phyloP scores from a whole-genome alignment of 768 basidiomycete species.

The Leccinum subgranulosum region DNA sequence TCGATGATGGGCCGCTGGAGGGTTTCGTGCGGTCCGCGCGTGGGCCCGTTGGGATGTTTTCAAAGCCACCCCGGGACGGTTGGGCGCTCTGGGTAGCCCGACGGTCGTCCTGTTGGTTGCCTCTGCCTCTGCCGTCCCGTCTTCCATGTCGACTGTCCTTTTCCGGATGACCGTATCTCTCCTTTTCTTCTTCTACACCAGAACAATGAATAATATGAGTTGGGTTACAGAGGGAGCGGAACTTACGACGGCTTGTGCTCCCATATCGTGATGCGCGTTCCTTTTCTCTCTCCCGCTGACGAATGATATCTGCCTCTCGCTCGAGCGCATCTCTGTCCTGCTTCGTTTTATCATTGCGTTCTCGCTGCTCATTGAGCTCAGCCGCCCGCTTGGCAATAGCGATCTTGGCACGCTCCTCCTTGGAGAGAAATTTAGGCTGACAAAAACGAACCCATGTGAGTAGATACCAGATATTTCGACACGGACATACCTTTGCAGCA shows the following conservation, averaged over 20 bases:
- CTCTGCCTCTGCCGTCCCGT: conserved; percentile 40
- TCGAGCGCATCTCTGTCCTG: conserved; percentile 72
- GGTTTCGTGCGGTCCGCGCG: conserved; percentile 66
- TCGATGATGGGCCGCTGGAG: conserved; percentile 29
- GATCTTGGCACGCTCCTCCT: conserved; percentile 84
- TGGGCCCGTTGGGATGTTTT: conserved; percentile 81
- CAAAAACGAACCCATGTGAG: conserved; percentile 4
- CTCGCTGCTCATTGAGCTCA: conserved; percentile 74
- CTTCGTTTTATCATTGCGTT: conserved; percentile 57
- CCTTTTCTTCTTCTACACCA: conserved; percentile 44
- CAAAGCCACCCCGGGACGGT: conserved; percentile 45
- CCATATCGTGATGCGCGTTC: conserved; percentile 40
- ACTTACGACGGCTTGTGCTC: conserved; percentile 31
- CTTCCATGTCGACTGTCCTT: conserved; percentile 43
- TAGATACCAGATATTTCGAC: neutral
- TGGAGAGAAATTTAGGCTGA: conserved; percentile 96
- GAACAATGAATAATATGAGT: conserved; percentile 5
- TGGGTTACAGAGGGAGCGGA: neutral
- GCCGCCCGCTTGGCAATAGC: conserved; percentile 85
- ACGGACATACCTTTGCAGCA: conserved; percentile 70
- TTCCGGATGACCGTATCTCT: conserved; percentile 49
- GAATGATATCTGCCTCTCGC: conserved; percentile 64
- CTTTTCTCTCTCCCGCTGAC: conserved; percentile 46
- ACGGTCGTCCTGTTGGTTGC: conserved; percentile 36
- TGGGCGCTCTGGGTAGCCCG: conserved; percentile 31